Evolutionary conservation across 164 flowering plant genomes (phyloP).

Genomic region (Sedum album): DNA sequence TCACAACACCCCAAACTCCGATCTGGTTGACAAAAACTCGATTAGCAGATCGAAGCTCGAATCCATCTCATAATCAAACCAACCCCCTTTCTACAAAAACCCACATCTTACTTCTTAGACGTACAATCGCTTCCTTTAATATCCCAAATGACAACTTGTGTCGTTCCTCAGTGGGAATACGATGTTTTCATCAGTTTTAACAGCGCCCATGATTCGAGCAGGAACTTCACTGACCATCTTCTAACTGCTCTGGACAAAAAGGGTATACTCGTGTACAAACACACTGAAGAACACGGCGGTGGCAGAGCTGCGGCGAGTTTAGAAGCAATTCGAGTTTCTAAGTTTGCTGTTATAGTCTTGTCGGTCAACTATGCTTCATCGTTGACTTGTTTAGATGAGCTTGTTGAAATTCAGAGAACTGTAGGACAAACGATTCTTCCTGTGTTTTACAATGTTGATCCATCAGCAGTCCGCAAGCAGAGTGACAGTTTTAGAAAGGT

Average conservation of each 20-base stretch:
- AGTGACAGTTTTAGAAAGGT: conserved; percentile 12
- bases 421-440: conserved; percentile 23
- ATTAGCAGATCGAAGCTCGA: too few relatives aligned
- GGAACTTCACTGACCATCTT: conserved; percentile 19
- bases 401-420: conserved; percentile 11
- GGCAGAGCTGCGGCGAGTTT: conserved; percentile 19
- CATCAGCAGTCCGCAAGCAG: conserved; percentile 27
- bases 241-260: conserved; percentile 8
- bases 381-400: conserved; percentile 32
- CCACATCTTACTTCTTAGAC: too few relatives aligned
- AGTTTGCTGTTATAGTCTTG: conserved; percentile 22
- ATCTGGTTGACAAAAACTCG: too few relatives aligned
- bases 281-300: conserved; percentile 12
- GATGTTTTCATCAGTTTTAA: conserved; percentile 38
- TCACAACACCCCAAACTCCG: too few relatives aligned
- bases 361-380: conserved; percentile 32
- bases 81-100: too few relatives aligned
- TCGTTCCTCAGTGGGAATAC: not conserved
- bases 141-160: not conserved
- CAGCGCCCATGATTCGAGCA: conserved; percentile 23
- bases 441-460: conserved; percentile 32
- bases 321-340: conserved; percentile 32
- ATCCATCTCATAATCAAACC: too few relatives aligned
- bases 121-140: too few relatives aligned
- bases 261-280: conserved; percentile 20